A percentile compares a stretch with the other conserved stretches of the same genome.
Conservation (phyloP, 2,329 filamentous ascomycete genomes). For the Diaporthe ilicicola region DNA sequence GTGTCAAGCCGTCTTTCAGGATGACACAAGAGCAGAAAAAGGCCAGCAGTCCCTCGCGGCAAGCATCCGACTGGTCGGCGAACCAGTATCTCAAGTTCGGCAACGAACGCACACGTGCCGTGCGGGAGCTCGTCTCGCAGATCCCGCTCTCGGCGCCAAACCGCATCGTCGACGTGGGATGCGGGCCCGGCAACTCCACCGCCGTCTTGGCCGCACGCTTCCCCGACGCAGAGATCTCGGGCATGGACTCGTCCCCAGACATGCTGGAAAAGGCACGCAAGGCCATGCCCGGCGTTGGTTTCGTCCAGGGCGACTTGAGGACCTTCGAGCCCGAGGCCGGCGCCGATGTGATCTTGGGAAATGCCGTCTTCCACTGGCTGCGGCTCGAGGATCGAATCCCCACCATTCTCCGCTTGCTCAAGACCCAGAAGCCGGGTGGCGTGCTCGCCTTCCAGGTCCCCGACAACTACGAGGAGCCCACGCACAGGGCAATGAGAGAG, state of each 20-base stretch:
- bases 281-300: conserved; percentile 51
- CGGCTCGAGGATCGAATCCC: conserved; percentile 50
- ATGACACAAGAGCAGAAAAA: conserved; percentile 14
- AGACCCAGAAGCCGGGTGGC: conserved; percentile 50
- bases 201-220: conserved; percentile 55
- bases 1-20: conserved; percentile 10
- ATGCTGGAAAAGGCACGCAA: conserved; percentile 61
- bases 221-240: conserved; percentile 55
- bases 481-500: conserved; percentile 59
- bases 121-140: conserved; percentile 60
- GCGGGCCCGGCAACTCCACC: conserved; percentile 68
- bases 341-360: conserved; percentile 60
- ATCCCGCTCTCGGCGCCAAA: conserved; percentile 50
- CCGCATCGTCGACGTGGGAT: conserved; percentile 65
- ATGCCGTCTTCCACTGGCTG: conserved; percentile 69
- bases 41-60: not conserved
- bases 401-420: conserved; percentile 53
- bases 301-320: conserved; percentile 55
- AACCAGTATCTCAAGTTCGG: conserved; percentile 65
- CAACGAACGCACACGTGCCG: conserved; percentile 60
- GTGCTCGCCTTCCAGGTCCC: conserved; percentile 62
- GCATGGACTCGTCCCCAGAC: conserved; percentile 63
- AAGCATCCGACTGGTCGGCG: conserved; percentile 58
- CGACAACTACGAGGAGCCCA: conserved; percentile 57
- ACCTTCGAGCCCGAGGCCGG: conserved; percentile 46